A percentile compares a stretch with the other conserved stretches of the same genome.
Evolutionary conservation across 441 rosid genomes (phyloP).

Genomic region (Populus hybrid): DNA sequence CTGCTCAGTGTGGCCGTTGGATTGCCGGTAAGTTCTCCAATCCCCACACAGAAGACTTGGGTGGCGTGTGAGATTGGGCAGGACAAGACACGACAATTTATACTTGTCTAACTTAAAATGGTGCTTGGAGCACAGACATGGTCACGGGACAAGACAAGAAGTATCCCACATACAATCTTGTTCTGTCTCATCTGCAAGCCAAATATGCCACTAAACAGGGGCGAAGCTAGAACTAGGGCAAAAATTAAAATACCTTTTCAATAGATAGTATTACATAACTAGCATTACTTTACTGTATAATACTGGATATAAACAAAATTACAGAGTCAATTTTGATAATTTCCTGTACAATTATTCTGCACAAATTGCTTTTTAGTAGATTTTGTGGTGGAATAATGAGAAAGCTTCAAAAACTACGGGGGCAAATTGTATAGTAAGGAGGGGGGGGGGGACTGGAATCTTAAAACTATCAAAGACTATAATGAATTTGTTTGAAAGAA

Average conservation of each 20-base stretch:
- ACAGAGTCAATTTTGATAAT: no score
- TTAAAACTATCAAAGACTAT: background rate
- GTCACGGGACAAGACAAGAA: background rate
- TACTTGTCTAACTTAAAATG: background rate
- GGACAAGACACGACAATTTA: background rate
- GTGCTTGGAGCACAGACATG: background rate
- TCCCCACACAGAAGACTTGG: background rate
- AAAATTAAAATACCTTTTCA: no score
- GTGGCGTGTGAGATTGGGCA: background rate
- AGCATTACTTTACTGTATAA: no score
- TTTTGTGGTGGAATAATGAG: no score
- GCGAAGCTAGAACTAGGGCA: background rate
- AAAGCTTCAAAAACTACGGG: no score
- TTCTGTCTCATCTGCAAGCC: background rate
- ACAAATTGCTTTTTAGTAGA: no score
- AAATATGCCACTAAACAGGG: background rate
- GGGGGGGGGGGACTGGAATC: no score
- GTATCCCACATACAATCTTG: background rate
- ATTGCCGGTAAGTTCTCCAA: conserved; percentile 56
- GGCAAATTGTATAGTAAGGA: no score
- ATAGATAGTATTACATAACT: no score
- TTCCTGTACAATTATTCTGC: no score
- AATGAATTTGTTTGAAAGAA: background rate
- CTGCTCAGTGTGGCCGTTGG: conserved; percentile 79
- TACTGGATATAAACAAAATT: no score